These are phyloP conservation scores for Ustilago bromivora DNA, from an alignment of 1,284 basidiomycete genomes.

Conservation along the genomic window DNA sequence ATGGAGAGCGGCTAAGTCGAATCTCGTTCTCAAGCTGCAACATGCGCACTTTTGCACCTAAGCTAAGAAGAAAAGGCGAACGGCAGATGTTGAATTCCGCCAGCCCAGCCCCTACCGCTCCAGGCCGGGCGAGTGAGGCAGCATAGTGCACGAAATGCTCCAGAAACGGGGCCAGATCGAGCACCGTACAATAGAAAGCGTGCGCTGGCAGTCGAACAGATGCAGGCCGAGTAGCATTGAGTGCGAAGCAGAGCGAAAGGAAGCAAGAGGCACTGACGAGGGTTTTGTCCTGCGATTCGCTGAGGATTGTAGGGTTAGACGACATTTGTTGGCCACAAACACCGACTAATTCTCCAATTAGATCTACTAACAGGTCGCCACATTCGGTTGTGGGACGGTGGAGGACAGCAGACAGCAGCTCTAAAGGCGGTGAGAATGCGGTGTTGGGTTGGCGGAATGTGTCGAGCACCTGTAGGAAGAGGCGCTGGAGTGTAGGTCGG, in stretches of 20 bases:
- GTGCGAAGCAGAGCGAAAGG: slow-evolving; percentile 28
- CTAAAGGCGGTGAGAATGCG: neutral
- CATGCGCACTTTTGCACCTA: slow-evolving; percentile 54
- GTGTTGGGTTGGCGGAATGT: slow-evolving; percentile 6
- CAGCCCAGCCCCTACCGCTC: neutral
- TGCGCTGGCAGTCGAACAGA: slow-evolving; percentile 14
- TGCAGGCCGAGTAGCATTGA: slow-evolving; percentile 22
- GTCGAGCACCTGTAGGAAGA: slow-evolving; percentile 22
- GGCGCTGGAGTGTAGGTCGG: slow-evolving; percentile 4
- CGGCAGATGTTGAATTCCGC: slow-evolving; percentile 42
- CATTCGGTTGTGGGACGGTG: neutral
- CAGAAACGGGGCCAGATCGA: slow-evolving; percentile 45
- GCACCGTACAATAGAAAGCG: slow-evolving; percentile 46
- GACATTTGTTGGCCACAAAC: slow-evolving; percentile 49
- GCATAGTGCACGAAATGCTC: slow-evolving; percentile 43
- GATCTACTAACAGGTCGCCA: slow-evolving; percentile 10
- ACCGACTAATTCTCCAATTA: slow-evolving; percentile 37
- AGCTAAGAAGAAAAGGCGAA: slow-evolving; percentile 41
- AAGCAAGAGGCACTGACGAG: slow-evolving; percentile 24
- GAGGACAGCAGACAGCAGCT: slow-evolving; percentile 16
- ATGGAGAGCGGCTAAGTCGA: slow-evolving; percentile 12
- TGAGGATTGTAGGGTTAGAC: slow-evolving; percentile 33
- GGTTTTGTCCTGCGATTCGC: slow-evolving; percentile 24
- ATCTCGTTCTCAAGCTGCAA: slow-evolving; percentile 52
- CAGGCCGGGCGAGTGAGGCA: slow-evolving; percentile 12